Evolutionary conservation across 129 eudicot species (phyloP).

Genomic region (Escallonia rubra): DNA sequence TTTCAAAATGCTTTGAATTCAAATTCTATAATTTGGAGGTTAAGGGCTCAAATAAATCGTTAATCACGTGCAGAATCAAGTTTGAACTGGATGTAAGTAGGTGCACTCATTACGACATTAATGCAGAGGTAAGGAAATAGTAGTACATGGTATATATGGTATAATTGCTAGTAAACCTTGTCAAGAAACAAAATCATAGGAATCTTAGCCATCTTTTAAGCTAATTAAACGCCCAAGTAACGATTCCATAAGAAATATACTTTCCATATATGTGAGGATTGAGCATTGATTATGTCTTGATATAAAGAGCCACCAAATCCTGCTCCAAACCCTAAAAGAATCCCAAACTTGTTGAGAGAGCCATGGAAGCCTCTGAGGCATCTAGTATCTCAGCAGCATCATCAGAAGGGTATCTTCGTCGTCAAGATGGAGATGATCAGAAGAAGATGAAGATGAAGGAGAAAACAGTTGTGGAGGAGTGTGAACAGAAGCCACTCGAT

Average conservation of each 20-base stretch:
- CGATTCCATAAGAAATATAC: not conserved
- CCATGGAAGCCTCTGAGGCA: conserved; percentile 41
- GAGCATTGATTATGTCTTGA: not conserved
- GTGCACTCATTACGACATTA: too few species aligned
- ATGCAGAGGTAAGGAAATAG: too few species aligned
- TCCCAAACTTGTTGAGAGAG: not conserved
- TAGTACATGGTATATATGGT: too few species aligned
- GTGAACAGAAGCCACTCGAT: conserved; percentile 4
- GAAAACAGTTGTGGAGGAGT: conserved; percentile 18
- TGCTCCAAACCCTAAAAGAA: not conserved
- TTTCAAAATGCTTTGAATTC: too few species aligned
- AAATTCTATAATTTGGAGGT: too few species aligned
- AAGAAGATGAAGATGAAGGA: conserved; percentile 22
- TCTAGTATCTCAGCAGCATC: conserved; percentile 57
- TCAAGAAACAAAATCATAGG: too few species aligned
- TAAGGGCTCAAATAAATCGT: too few species aligned
- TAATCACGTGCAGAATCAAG: too few species aligned
- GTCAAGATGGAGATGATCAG: conserved; percentile 18
- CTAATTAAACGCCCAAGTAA: too few species aligned
- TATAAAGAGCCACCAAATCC: not conserved
- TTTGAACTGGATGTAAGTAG: too few species aligned
- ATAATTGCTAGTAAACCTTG: too few species aligned
- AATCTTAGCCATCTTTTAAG: too few species aligned
- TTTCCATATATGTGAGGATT: not conserved
- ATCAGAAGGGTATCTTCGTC: not conserved